These are phyloP conservation scores for Glycine tomentella DNA, from an alignment of 306 rosid species.

Conservation along the genomic window DNA sequence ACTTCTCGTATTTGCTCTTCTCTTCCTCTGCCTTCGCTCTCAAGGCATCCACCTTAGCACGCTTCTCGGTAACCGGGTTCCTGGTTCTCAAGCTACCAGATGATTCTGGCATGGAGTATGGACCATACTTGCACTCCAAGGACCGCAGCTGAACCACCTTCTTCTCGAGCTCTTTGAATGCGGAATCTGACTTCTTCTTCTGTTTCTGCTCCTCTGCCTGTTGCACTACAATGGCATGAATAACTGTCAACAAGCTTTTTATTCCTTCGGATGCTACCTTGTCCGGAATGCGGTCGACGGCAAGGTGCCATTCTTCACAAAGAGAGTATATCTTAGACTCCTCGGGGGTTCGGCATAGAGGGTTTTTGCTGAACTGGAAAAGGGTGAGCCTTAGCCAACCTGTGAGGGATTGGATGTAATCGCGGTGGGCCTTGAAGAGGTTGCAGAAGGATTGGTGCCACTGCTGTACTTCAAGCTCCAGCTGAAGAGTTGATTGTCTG, in stretches of 20 bases:
- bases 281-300: constrained; percentile 85
- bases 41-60: constrained; percentile 70
- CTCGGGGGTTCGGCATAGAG: constrained; percentile 60
- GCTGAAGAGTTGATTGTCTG: constrained; percentile 89
- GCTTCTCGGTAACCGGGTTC: constrained; percentile 74
- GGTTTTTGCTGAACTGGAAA: constrained; percentile 72
- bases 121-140: constrained; percentile 77
- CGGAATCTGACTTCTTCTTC: constrained; percentile 74
- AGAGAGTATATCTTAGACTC: constrained; percentile 83
- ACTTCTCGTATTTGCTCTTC: constrained; percentile 80
- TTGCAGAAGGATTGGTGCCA: constrained; percentile 93
- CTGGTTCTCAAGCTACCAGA: constrained; percentile 44
- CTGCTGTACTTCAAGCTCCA: constrained; percentile 89
- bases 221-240: constrained; percentile 88
- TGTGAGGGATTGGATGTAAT: constrained; percentile 83
- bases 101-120: constrained; percentile 65
- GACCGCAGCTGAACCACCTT: constrained; percentile 75
- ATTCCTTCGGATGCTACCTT: constrained; percentile 93
- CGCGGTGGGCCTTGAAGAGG: constrained; percentile 80
- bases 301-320: constrained; percentile 91
- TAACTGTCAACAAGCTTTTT: constrained; percentile 81
- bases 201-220: constrained; percentile 86
- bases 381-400: constrained; percentile 96
- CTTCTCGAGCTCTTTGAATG: constrained; percentile 84
- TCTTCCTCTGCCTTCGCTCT: constrained; percentile 85